phyloP scores from a whole-genome alignment of 495 filamentous ascomycete genomes.

The Echria macrotheca region DNA sequence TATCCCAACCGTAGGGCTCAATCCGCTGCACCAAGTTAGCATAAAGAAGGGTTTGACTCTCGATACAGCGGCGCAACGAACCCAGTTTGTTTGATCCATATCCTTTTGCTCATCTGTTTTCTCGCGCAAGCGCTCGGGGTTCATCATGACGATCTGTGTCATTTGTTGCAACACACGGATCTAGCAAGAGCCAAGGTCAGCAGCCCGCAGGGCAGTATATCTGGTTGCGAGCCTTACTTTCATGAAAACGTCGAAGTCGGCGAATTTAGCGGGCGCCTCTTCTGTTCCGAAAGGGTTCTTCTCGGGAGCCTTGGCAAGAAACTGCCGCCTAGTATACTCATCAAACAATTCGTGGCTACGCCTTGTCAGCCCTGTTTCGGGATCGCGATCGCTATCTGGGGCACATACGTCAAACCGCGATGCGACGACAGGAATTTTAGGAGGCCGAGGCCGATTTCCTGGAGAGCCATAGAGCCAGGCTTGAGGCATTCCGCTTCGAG shows the following conservation, averaged over 20 bases:
- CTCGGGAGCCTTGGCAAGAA: constrained; percentile 70
- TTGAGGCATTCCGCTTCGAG: constrained; percentile 84
- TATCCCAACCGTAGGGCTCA: constrained; percentile 85
- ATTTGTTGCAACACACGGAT: constrained; percentile 86
- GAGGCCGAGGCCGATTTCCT: constrained; percentile 79
- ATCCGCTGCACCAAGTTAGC: constrained; percentile 61
- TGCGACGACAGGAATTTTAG: constrained; percentile 94
- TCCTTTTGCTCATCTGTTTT: constrained; percentile 80
- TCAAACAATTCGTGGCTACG: constrained; percentile 80
- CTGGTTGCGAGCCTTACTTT: no score
- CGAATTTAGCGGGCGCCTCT: constrained; percentile 65
- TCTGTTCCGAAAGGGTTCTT: constrained; percentile 83
- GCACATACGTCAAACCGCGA: constrained; percentile 76
- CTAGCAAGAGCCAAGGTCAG: no score
- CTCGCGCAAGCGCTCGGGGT: constrained; percentile 77
- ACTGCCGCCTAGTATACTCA: constrained; percentile 89
- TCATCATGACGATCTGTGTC: constrained; percentile 83
- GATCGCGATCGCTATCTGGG: not conserved
- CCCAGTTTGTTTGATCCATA: constrained; percentile 77
- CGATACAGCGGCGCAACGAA: constrained; percentile 36
- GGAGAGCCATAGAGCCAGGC: constrained; percentile 64
- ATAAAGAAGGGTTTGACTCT: not conserved
- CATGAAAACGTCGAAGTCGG: constrained; percentile 74
- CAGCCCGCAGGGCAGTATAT: no score
- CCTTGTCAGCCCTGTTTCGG: constrained; percentile 10